Conservation (phyloP, 2,329 filamentous ascomycete species). For the Arthrinium phaeospermum region DNA sequence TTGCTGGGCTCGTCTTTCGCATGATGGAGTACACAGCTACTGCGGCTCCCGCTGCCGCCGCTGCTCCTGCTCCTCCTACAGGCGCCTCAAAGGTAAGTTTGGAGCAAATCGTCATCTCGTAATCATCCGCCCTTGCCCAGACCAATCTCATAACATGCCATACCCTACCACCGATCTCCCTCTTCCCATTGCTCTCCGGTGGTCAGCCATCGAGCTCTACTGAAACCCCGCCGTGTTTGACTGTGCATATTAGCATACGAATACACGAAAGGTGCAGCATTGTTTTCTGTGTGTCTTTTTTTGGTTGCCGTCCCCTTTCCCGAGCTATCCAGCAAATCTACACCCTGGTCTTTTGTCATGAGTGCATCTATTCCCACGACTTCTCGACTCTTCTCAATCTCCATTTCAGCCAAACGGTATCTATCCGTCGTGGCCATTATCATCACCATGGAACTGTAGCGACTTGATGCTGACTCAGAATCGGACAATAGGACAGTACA, state of each 20-base stretch:
- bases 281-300: neutral
- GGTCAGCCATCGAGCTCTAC: neutral
- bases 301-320: neutral
- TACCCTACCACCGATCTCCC: conserved; percentile 13
- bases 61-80: conserved; percentile 1
- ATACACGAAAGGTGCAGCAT: conserved; percentile 13
- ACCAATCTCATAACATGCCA: conserved; percentile 13
- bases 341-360: neutral
- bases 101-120: conserved; percentile 22
- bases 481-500: conserved; percentile 35
- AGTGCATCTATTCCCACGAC: neutral
- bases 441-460: conserved; percentile 10
- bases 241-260: conserved; percentile 5
- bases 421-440: neutral
- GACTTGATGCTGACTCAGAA: conserved; percentile 40
- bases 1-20: neutral
- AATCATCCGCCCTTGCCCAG: neutral
- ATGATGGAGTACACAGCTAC: conserved; percentile 15
- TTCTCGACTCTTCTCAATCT: neutral
- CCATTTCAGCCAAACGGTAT: neutral
- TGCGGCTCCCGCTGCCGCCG: neutral
- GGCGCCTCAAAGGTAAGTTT: conserved; percentile 23
- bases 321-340: conserved; percentile 8
- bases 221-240: conserved; percentile 4
- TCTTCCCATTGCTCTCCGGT: conserved; percentile 13